Evolutionary conservation across 768 basidiomycete species (phyloP), one percentile per base, ranked within the genome.

Genomic region (Candolleomyces eurysporus): DNA sequence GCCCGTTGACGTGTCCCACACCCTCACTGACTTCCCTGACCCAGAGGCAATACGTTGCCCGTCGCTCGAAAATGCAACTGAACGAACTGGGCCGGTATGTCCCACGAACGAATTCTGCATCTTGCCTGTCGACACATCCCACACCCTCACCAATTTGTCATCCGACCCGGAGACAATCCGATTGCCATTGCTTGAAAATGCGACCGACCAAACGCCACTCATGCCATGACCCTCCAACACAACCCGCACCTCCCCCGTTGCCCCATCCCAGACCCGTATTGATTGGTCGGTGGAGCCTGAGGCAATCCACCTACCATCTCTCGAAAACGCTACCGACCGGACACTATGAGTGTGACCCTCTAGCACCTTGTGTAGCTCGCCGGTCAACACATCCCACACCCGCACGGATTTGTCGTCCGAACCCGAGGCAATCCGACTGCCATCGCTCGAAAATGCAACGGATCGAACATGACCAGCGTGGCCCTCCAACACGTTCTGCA

Each of bases 381-480:
- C 48, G 5, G 57, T 48, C 42, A 26, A 30, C 6, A 39, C 11
- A 58, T 57, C 19, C 56, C 61, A 64, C 10, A 64, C 32, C 39
- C 61, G 42, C 26, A 64, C 53, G 5, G 57, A 49, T 36, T 32
- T 46, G 48, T 62, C 61, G 1, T 31, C 32, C 3, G 45, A 59
- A 26, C 57, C 56, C 22, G 63, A 58, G 21, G 39, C 63, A 39
- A 64, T 45, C 43, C 26, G 43, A 11, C 10, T n/a, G 36, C 61
- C 61, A 31, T 64, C 56, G n/a, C n/a, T 26, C 0, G 60, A 64
- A 31, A 61, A 48, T 10, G 61, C 60, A 5, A 56, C 57, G 14
- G 53, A 26, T 26, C 26, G 26, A 26, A 26, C 26, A 26, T 26
- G 26, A 26, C 9, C 13, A 48, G 66, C 59, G 31, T 22, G 5